Evolutionary conservation across 352 stramenopile genomes (phyloP), one percentile per base, ranked within the genome.

Genomic region (Pythium aquatile): DNA sequence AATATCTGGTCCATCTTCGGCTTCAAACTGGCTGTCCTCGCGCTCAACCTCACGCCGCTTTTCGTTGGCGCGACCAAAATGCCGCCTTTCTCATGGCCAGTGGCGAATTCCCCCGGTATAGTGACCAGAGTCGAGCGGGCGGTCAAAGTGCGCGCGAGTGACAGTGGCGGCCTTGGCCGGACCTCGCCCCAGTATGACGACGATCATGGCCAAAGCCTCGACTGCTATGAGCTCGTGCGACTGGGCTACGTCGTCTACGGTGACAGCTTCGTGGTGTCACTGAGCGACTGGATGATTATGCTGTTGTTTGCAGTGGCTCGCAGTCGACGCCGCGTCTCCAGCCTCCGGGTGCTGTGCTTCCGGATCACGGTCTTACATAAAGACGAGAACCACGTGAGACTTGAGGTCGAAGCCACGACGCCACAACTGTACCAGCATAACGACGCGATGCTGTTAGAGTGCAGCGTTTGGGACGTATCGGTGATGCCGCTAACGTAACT

Each of bases 11-110:
- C 72, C 56, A 65, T 83, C 13, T 77, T 81, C 24, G 17, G 53
- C 24, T 46, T 81, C 40, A 87, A 87, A 51, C 17, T 84, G 17
- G 64, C 61, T 16, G 24, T 83, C 24, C 61, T 85, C 11, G 66
- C 42, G 2, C 37, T 83, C 58, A 83, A 78, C 48, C 37, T 74
- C 1, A 47, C 76, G 28, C 70, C 72, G 32, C 56, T 83, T 8
- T 13, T 78, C 11, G 53, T 80, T 26, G 20, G 37, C 1, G 9
- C 33, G 16, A 7, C 28, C 17, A 37, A 26, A 37, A 40, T 53
- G 26, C 7, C 53, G 33, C 32, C 32, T 35, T 35, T 32, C 33
- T 2, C n/a, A 33, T 10, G 5, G 26, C n/a, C 16, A 14, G 26
- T 16, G 1, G 44, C 54, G 2, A 10, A n/a, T 42, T 16, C 9